phyloP scores from a whole-genome alignment of 257 asterid species.

The Fraxinus americana region DNA sequence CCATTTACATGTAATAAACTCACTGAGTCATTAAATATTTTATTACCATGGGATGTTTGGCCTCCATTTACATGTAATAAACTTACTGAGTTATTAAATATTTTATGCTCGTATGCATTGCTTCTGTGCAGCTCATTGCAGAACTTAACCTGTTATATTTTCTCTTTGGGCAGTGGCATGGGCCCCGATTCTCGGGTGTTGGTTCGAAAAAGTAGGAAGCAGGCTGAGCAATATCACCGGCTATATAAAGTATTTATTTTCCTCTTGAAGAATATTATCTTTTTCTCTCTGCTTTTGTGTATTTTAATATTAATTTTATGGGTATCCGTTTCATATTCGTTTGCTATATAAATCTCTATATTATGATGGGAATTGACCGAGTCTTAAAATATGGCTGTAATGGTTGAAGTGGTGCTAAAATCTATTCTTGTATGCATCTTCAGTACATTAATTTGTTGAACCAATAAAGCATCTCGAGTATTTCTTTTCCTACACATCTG shows the following conservation, averaged over 20 bases:
- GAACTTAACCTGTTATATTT: conserved; percentile 12
- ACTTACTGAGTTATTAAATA: neutral
- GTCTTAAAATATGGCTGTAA: neutral
- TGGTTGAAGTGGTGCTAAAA: neutral
- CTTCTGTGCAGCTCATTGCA: neutral
- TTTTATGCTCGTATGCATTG: neutral
- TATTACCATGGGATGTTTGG: neutral
- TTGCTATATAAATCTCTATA: neutral
- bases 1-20: conserved; percentile 10
- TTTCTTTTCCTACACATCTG: neutral
- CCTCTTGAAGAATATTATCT: neutral
- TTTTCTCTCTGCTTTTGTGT: conserved; percentile 10
- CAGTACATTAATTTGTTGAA: neutral
- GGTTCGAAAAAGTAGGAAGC: conserved; percentile 97
- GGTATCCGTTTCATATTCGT: neutral
- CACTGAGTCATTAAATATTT: neutral
- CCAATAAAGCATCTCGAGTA: neutral
- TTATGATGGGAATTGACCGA: neutral
- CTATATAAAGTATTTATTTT: conserved; percentile 71
- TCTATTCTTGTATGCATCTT: neutral
- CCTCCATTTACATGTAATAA: conserved; percentile 4
- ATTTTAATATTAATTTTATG: neutral
- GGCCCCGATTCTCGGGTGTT: conserved; percentile 99
- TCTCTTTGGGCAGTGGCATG: conserved; percentile 84
- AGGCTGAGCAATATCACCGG: conserved; percentile 89